phyloP scores from a whole-genome alignment of 306 rosid genomes.

The Dalbergia cultrata region DNA sequence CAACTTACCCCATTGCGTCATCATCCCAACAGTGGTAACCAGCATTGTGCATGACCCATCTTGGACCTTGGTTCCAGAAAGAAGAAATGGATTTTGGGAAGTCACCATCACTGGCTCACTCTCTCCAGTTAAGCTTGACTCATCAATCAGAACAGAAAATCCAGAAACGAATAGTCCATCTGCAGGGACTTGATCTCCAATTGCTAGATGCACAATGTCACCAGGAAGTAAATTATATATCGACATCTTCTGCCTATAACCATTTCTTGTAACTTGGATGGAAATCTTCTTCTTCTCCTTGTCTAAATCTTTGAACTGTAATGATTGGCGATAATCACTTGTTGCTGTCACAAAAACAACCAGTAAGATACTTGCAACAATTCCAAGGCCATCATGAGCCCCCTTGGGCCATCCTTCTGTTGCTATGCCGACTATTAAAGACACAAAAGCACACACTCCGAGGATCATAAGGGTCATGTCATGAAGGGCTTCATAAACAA shows the following conservation, averaged over 20 bases:
- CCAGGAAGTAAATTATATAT: constrained; percentile 89
- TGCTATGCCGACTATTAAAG: constrained; percentile 74
- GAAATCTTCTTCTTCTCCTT: constrained; percentile 91
- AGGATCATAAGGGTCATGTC: constrained; percentile 98
- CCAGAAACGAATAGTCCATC: constrained; percentile 88
- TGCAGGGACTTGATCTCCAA: constrained; percentile 96
- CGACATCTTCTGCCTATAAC: constrained; percentile 87
- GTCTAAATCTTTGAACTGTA: constrained; percentile 95
- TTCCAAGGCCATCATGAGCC: constrained; percentile 98
- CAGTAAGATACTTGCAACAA: constrained; percentile 85
- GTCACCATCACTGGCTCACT: constrained; percentile 90
- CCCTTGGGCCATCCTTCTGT: constrained; percentile 98
- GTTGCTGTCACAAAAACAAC: constrained; percentile 93
- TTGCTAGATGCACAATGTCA: constrained; percentile 85
- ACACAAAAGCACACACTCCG: constrained; percentile 84
- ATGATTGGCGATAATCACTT: constrained; percentile 90
- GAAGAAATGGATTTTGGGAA: constrained; percentile 79
- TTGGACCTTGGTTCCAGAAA: constrained; percentile 95
- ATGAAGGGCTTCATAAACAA: constrained; percentile 91
- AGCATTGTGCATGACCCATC: constrained; percentile 94
- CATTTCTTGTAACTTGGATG: constrained; percentile 90
- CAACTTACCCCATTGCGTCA: constrained; percentile 97
- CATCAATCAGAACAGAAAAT: constrained; percentile 85
- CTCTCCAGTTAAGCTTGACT: constrained; percentile 96
- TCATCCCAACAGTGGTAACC: constrained; percentile 94